These are phyloP conservation scores for Bidens hawaiensis DNA, from an alignment of 140 eudicot genomes.

Conservation along the genomic window DNA sequence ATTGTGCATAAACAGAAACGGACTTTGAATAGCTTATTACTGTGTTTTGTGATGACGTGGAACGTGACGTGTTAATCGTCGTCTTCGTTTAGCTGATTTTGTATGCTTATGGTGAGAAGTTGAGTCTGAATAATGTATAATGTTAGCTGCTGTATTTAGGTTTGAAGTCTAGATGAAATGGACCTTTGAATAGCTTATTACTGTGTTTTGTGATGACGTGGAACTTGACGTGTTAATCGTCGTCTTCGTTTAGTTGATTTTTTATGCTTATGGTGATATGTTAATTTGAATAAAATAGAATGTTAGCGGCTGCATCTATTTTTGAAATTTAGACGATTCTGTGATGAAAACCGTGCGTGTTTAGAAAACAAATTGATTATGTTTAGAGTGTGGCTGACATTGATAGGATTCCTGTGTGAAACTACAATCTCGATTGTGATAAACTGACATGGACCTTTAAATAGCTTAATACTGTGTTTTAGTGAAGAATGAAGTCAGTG, in stretches of 20 bases:
- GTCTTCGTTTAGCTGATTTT: conserved; percentile 7
- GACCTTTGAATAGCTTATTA: background rate
- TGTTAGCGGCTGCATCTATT: conserved; percentile 5
- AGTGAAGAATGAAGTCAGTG: conserved; percentile 17
- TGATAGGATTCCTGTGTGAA: background rate
- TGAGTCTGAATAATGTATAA: background rate
- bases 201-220: conserved; percentile 8
- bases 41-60: conserved; percentile 2
- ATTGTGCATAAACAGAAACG: background rate
- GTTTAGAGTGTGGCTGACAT: background rate
- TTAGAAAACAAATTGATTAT: background rate
- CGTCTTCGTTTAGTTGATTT: no score
- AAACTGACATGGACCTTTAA: background rate
- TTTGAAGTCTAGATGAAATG: conserved; percentile 6
- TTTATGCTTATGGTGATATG: conserved; percentile 12
- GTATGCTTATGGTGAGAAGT: conserved; percentile 11
- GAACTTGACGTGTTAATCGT: background rate
- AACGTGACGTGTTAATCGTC: background rate
- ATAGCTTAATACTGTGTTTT: conserved; percentile 6
- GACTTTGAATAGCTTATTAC: background rate
- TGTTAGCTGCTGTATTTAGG: conserved; percentile 5
- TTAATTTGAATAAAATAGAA: background rate
- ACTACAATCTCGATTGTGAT: background rate
- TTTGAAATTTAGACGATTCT: conserved; percentile 6
- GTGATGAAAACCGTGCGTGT: conserved; percentile 14